Evolutionary conservation across 768 basidiomycete genomes (phyloP).

Genomic region (Lactifluus rugatus): DNA sequence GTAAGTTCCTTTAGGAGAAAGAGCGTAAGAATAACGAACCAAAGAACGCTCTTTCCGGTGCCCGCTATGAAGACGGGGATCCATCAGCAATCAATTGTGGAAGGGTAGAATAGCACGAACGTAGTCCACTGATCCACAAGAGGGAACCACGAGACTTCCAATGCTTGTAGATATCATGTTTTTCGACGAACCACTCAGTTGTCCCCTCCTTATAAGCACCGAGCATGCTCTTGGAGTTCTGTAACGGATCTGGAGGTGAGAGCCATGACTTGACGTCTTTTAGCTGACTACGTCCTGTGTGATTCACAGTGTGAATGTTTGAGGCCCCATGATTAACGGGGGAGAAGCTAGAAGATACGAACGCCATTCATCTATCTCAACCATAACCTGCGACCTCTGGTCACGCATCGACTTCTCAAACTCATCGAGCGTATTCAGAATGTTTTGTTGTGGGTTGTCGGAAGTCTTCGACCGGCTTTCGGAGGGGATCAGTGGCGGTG

Average conservation of each 20-base stretch:
- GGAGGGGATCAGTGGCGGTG: too few species aligned
- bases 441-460: neutral
- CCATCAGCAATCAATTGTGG: neutral
- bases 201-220: neutral
- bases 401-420: neutral
- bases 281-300: neutral
- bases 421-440: neutral
- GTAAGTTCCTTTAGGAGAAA: neutral
- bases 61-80: neutral
- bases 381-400: too few species aligned
- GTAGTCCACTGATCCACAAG: conserved; percentile 1
- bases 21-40: neutral
- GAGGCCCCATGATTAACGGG: neutral
- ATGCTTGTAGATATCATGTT: neutral
- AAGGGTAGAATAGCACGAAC: neutral
- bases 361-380: neutral
- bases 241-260: neutral
- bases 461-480: neutral
- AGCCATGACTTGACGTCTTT: neutral
- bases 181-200: neutral
- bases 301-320: neutral
- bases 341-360: neutral
- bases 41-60: conserved; percentile 2
- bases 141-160: conserved; percentile 1
- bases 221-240: neutral